Evolutionary conservation across 768 basidiomycete species (phyloP), one percentile per base, ranked within the genome.

Genomic region (Mycena capillaripes): DNA sequence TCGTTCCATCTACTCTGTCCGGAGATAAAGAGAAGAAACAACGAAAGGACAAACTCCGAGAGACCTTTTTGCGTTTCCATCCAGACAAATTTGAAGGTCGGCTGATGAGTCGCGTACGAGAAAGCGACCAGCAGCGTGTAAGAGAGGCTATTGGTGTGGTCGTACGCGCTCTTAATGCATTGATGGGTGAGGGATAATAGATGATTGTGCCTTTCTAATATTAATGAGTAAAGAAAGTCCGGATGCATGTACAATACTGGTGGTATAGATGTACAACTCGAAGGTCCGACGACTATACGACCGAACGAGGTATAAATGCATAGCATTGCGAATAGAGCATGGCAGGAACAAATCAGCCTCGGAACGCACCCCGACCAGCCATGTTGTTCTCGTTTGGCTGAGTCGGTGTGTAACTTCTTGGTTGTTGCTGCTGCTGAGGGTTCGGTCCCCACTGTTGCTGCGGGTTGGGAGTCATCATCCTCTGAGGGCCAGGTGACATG

Each of bases 11-110:
- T 38, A 25, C 52, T 66, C 58, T 48, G 59, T 63, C 73, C 52
- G 78, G 70, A 58, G 83, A 81, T 23, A 69, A 69, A 25, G 78
- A 79, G 38, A 88, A 84, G 79, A 89, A 86, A 77, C 84, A 83
- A 38, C 82, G 86, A 57, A 91, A 88, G 78, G 91, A 93, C 23
- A 90, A 86, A 72, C 76, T 94, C 53, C 84, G 91, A 75, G 93
- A 93, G 80, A 86, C 91, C 0, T 85, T 93, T 76, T 79, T 94
- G 29, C 90, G 93, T 23, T 95, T 92, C 78, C 93, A 95, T 77
- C 93, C 93, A 2, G 93, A 95, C 80, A 95, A 95, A 78, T 94
- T 94, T 64, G 92, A 95, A 78, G 92, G 93, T 23, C 86, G 93
- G 38, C 82, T 94, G 57, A 89, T 93, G 87, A 78, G 79, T 58